Percentiles rank a stretch among this genome's conserved stretches.
phyloP scores from a whole-genome alignment of 2,329 filamentous ascomycete genomes.

The Lecanicillium sp. region DNA sequence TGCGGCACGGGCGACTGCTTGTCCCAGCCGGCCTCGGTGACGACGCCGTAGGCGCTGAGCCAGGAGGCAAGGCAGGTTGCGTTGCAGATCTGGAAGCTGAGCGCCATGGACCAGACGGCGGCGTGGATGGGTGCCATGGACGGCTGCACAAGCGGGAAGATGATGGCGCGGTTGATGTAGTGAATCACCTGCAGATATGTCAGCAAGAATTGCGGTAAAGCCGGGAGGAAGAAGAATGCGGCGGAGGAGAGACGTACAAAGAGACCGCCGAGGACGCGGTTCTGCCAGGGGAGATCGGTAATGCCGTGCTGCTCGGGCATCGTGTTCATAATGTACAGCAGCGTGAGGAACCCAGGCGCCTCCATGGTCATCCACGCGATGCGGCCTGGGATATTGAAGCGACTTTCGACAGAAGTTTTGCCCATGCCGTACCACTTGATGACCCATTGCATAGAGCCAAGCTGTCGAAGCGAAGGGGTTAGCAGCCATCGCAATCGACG shows the following conservation, averaged over 20 bases:
- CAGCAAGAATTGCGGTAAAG: slow-evolving; percentile 5
- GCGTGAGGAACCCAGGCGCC: slow-evolving; percentile 63
- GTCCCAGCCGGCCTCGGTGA: slow-evolving; percentile 44
- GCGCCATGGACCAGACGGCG: slow-evolving; percentile 55
- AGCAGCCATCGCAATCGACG: too few species aligned
- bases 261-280: slow-evolving; percentile 65
- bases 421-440: slow-evolving; percentile 82
- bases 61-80: slow-evolving; percentile 71
- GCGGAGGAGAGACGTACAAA: slow-evolving; percentile 38
- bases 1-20: slow-evolving; percentile 31
- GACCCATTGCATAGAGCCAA: slow-evolving; percentile 67
- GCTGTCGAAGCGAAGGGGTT: too few species aligned
- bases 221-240: slow-evolving; percentile 8
- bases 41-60: slow-evolving; percentile 73
- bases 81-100: slow-evolving; percentile 74
- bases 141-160: slow-evolving; percentile 76
- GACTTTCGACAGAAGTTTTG: slow-evolving; percentile 72
- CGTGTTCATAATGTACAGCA: slow-evolving; percentile 71
- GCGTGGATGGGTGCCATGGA: slow-evolving; percentile 87
- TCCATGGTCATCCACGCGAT: slow-evolving; percentile 89
- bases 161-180: slow-evolving; percentile 81
- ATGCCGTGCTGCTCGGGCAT: slow-evolving; percentile 54
- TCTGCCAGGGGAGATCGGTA: slow-evolving; percentile 62
- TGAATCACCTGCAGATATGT: slow-evolving; percentile 56
- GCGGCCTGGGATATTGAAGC: slow-evolving; percentile 81